Base-by-base conservation (phyloP, 2,329 filamentous ascomycete genomes). In the Aspergillus japonicus region DNA sequence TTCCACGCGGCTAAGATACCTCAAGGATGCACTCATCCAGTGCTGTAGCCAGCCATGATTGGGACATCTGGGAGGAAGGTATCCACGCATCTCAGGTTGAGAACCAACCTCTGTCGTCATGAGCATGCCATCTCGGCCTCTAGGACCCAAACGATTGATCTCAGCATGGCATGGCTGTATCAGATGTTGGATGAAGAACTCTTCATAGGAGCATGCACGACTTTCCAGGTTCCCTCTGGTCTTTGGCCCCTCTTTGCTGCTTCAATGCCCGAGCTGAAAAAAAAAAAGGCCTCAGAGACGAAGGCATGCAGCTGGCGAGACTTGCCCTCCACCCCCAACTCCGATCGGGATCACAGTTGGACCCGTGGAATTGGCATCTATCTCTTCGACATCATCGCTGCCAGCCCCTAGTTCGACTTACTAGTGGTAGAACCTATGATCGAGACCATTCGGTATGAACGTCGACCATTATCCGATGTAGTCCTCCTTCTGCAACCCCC, bases 1-100 rank as follows among this genome's bases (percentile, higher is more conserved):
- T 66, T 56, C 60, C 52, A 65, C 58, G 59, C 57, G 51, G 49
- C 53, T 48, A 56, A 24, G 33, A 54, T 55, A 42, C 57, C 48
- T 21, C 51, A 33, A 39, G 56, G 50, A 47, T 23, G 31, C 47
- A 44, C 42, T 35, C n/a, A 44, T 44, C 7, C n/a, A 44, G 4
- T 16, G 39, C 39, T 44, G 12, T 44, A 19, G 39, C 39, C 39
- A 44, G 16, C 39, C 14, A 16, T 44, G 39, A 16, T 19, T 8
- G 16, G 39, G 39, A 44, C 16, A 44, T 19, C 14, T 8, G 6
- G 39, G 39, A 44, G 6, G 6, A 6, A 19, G 39, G 16, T 16
- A 16, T 16, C 39, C 42, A 54, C 14, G 50, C 50, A 54, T 21
- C 33, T 35, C n/a, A 48, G 56, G n/a, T 49, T 54, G 29, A 49